Evolutionary conservation across 169 alveolate species (phyloP).

Genomic region (Plasmodium cynomolgi): DNA sequence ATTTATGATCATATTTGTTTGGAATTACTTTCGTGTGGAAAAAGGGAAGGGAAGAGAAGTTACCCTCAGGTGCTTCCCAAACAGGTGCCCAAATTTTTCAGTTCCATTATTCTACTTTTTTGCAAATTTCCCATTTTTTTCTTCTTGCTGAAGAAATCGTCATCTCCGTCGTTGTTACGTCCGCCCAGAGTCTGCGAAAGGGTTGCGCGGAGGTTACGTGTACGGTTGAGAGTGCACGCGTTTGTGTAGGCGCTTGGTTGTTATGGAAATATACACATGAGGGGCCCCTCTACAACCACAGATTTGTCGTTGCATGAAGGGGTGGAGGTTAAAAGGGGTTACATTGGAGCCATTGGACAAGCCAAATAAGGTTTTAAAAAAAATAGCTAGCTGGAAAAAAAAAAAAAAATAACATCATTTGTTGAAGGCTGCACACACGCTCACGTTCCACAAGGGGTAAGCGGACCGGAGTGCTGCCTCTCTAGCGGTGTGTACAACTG

Average conservation of each 20-base stretch:
- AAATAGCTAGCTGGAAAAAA: constrained; percentile 58
- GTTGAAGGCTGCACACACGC: neutral
- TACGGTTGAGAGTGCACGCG: neutral
- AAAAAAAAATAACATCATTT: constrained; percentile 25
- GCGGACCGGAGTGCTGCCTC: neutral
- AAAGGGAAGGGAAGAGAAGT: constrained; percentile 4
- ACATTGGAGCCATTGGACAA: constrained; percentile 27
- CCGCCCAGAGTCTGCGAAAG: constrained; percentile 22
- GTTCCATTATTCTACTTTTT: constrained; percentile 62
- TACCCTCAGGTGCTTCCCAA: constrained; percentile 73
- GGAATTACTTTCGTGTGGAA: neutral
- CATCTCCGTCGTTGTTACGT: constrained; percentile 17
- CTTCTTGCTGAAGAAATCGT: constrained; percentile 45
- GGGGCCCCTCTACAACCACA: neutral
- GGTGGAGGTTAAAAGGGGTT: neutral
- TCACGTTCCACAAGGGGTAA: neutral
- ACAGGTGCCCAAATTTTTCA: constrained; percentile 69
- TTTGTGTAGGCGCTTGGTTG: neutral
- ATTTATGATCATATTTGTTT: constrained; percentile 46
- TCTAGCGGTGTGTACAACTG: neutral
- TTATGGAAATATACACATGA: neutral
- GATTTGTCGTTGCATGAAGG: neutral
- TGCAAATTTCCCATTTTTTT: constrained; percentile 26
- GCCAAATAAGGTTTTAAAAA: constrained; percentile 59
- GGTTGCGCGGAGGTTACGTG: neutral